These are phyloP conservation scores for Penicillium olsonii DNA, from an alignment of 2,329 filamentous ascomycete genomes.

Conservation along the genomic window DNA sequence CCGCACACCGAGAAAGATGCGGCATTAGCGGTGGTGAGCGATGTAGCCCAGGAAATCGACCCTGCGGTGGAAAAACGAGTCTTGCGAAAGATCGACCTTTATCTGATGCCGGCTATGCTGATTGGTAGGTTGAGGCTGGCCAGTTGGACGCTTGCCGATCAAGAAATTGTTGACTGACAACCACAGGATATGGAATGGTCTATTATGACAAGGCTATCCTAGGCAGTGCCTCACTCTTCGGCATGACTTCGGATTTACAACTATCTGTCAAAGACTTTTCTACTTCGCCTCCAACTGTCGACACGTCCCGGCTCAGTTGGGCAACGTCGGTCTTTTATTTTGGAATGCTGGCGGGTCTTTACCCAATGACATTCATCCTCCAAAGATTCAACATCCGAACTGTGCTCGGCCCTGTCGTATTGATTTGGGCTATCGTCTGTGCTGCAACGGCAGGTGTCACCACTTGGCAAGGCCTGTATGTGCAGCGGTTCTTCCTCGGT, in stretches of 20 bases:
- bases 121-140: conserved; percentile 41
- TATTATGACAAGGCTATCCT: conserved; percentile 77
- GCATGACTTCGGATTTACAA: conserved; percentile 69
- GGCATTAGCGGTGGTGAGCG: conserved; percentile 61
- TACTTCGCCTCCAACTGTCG: conserved; percentile 57
- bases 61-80: conserved; percentile 57
- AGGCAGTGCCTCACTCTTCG: conserved; percentile 71
- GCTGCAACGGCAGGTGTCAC: conserved; percentile 69
- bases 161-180: neutral
- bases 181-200: conserved; percentile 61
- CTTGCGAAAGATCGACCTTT: conserved; percentile 66
- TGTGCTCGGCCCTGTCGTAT: conserved; percentile 58
- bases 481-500: conserved; percentile 62
- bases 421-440: conserved; percentile 68
- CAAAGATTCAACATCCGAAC: conserved; percentile 68
- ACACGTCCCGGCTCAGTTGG: conserved; percentile 72
- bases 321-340: conserved; percentile 80
- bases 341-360: conserved; percentile 72
- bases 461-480: conserved; percentile 63
- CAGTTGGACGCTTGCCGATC: too few relatives aligned
- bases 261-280: conserved; percentile 58
- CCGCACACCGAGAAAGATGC: conserved; percentile 51
- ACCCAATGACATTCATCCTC: conserved; percentile 70
- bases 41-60: conserved; percentile 52
- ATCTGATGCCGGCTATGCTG: conserved; percentile 68